A percentile compares a stretch with the other conserved stretches of the same genome.
These are phyloP conservation scores for Solanum paucissectum DNA, from an alignment of 257 asterid species.

Conservation along the genomic window DNA sequence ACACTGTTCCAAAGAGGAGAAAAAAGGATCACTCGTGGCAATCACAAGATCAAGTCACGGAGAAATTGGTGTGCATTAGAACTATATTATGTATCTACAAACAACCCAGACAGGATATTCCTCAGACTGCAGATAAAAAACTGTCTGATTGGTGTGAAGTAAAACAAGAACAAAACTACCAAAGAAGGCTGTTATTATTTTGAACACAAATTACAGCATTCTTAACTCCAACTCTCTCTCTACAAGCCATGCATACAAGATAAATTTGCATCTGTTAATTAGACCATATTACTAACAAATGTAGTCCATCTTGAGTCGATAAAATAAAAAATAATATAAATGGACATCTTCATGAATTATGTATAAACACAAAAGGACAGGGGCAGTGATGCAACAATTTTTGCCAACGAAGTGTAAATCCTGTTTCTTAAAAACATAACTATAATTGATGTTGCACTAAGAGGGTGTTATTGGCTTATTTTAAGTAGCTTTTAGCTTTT, in stretches of 20 bases:
- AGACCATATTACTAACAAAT: background rate
- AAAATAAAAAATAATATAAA: background rate
- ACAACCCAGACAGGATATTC: background rate
- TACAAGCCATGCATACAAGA: background rate
- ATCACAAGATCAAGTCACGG: background rate
- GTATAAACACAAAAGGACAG: background rate
- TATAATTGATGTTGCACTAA: background rate
- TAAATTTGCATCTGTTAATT: background rate
- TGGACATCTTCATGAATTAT: background rate
- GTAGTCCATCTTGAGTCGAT: background rate
- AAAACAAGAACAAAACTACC: background rate
- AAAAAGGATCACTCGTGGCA: conserved; percentile 3
- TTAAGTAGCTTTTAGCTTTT: too few relatives aligned
- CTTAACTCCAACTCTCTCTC: background rate
- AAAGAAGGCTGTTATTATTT: background rate
- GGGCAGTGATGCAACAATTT: background rate
- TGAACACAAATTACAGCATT: background rate
- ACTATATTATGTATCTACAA: background rate
- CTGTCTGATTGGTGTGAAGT: background rate
- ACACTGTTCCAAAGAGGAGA: conserved; percentile 40
- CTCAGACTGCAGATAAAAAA: background rate
- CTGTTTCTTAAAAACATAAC: background rate
- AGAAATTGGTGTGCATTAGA: background rate
- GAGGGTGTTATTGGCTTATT: too few relatives aligned
- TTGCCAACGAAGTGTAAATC: background rate